A percentile compares a stretch with the other conserved stretches of the same genome.
phyloP scores from a whole-genome alignment of 805 yeast species.

The Kluyveromyces siamensis region DNA sequence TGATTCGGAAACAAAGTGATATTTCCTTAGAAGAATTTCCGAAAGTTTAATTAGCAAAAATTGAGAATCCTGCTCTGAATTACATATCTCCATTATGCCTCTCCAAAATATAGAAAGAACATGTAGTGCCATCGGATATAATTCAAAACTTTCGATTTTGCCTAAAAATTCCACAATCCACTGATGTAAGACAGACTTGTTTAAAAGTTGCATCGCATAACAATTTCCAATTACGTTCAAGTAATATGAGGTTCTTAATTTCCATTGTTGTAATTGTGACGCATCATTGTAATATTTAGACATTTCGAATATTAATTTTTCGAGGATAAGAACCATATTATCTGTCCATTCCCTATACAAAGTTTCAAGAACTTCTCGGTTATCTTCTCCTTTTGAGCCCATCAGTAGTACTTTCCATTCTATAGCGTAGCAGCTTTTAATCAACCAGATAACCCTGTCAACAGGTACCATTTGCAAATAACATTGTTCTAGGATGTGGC shows the following conservation, averaged over 20 bases:
- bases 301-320: constrained; percentile 28
- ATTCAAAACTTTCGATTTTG: constrained; percentile 29
- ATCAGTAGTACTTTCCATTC: constrained; percentile 35
- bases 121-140: constrained; percentile 41
- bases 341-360: constrained; percentile 90
- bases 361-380: constrained; percentile 32
- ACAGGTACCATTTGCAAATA: constrained; percentile 60
- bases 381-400: constrained; percentile 10
- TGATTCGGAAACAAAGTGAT: constrained; percentile 29
- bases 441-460: constrained; percentile 83
- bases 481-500: constrained; percentile 64
- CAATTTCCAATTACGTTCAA: constrained; percentile 53
- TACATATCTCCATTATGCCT: constrained; percentile 38
- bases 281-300: constrained; percentile 21
- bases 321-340: constrained; percentile 52
- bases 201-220: constrained; percentile 60
- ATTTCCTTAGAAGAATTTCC: constrained; percentile 46
- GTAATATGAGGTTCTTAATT: constrained; percentile 47
- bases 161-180: constrained; percentile 53
- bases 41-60: constrained; percentile 56
- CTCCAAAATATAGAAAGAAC: constrained; percentile 64
- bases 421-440: constrained; percentile 76
- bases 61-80: constrained; percentile 26
- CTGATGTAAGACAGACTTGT: constrained; percentile 48
- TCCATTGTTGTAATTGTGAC: constrained; percentile 30